A percentile compares a stretch with the other conserved stretches of the same genome.
phyloP scores from a whole-genome alignment of 2,329 filamentous ascomycete genomes.

The Fusarium phyllophilum region DNA sequence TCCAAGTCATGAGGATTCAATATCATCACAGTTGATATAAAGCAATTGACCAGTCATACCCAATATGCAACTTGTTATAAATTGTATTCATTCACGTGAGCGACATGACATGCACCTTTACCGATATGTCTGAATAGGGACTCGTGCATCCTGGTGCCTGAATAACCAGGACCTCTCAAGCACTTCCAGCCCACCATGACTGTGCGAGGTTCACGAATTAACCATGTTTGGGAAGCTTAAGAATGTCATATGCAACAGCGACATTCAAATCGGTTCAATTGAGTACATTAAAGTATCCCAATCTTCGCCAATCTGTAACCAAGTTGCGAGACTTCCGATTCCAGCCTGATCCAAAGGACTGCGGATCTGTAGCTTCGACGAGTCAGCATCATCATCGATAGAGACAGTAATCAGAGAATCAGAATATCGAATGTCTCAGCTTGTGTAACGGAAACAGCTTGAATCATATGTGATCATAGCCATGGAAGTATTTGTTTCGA shows the following conservation, averaged over 20 bases:
- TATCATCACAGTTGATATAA: background rate
- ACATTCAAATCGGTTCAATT: background rate
- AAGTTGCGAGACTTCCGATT: no score
- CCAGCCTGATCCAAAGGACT: accelerated
- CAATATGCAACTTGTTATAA: accelerated
- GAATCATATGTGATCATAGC: slow-evolving; percentile 16
- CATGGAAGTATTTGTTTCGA: slow-evolving; percentile 24
- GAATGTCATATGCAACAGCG: accelerated
- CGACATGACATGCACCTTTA: accelerated
- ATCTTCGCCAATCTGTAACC: accelerated
- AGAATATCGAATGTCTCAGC: background rate
- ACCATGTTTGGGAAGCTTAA: background rate
- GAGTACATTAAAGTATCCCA: background rate
- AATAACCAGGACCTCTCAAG: background rate
- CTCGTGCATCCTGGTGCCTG: background rate
- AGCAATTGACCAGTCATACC: background rate
- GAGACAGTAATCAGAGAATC: accelerated
- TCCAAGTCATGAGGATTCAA: accelerated
- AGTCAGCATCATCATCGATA: background rate
- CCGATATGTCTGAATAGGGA: accelerated
- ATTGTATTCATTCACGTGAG: accelerated
- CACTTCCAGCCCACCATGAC: accelerated
- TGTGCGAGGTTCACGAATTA: no score
- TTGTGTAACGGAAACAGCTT: slow-evolving; percentile 15
- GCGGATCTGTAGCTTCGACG: background rate